Percentiles rank a stretch among this genome's conserved stretches.
phyloP scores from a whole-genome alignment of 2,329 filamentous ascomycete species.

The Beauveria brongniartii region DNA sequence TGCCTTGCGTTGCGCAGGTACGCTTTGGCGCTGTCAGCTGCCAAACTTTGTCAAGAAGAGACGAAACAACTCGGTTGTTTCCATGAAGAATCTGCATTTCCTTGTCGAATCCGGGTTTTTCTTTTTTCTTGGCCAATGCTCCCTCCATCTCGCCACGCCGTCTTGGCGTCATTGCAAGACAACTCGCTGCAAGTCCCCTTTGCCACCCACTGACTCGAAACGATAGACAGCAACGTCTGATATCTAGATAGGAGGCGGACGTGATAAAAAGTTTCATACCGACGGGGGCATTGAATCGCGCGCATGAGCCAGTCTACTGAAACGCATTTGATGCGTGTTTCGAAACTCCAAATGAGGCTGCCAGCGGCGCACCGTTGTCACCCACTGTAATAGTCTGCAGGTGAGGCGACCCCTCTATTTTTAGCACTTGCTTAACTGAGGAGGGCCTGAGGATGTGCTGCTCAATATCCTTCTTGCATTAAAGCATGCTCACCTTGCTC shows the following conservation, averaged over 20 bases:
- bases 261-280: not conserved
- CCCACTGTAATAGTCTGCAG: too few species aligned
- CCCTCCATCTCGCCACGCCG: not conserved
- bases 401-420: too few species aligned
- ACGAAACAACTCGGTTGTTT: too few species aligned
- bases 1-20: too few species aligned
- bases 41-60: too few species aligned
- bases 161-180: not conserved
- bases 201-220: not conserved
- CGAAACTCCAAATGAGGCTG: not conserved
- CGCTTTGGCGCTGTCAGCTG: too few species aligned
- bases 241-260: not conserved
- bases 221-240: not conserved
- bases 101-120: not conserved
- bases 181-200: not conserved
- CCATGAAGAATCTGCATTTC: not conserved
- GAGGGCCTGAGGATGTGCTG: too few species aligned
- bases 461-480: not conserved
- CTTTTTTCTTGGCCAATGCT: not conserved
- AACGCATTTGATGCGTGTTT: not conserved
- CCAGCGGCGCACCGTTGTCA: too few species aligned
- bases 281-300: not conserved
- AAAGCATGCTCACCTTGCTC: not conserved
- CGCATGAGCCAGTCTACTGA: not conserved
- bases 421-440: not conserved